Evolutionary conservation across 257 asterid species (phyloP).

Genomic region (Salvia rosmarinus): DNA sequence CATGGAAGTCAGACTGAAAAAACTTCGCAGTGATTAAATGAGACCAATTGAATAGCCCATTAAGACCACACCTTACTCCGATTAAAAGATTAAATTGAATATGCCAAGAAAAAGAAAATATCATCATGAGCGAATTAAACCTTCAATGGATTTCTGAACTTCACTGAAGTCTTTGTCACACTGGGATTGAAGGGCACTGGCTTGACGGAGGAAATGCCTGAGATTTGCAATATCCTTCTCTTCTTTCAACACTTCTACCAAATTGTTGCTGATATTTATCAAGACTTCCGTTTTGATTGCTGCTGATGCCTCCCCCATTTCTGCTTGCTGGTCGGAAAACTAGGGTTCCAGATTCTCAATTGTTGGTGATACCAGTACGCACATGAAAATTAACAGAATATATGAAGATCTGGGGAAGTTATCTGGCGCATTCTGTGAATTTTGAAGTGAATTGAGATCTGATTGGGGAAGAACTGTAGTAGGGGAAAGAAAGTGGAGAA

Average conservation of each 20-base stretch:
- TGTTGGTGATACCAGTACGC: neutral
- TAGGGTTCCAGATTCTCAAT: conserved; percentile 20
- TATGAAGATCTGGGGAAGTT: conserved; percentile 15
- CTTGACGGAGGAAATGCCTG: conserved; percentile 54
- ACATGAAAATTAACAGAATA: neutral
- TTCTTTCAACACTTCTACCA: conserved; percentile 52
- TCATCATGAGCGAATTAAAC: conserved; percentile 31
- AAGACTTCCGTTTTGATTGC: conserved; percentile 55
- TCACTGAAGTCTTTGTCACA: conserved; percentile 48
- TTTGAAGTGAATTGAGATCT: conserved; percentile 14
- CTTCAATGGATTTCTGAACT: conserved; percentile 54
- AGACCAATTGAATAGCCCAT: conserved; percentile 1
- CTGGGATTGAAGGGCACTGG: conserved; percentile 54
- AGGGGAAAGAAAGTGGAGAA: neutral
- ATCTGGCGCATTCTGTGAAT: neutral
- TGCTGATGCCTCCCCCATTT: conserved; percentile 43
- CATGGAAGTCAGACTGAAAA: neutral
- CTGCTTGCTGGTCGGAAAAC: conserved; percentile 4
- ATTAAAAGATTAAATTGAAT: neutral
- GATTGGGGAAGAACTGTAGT: neutral
- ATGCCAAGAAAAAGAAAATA: neutral
- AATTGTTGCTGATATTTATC: conserved; percentile 50
- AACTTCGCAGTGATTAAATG: neutral
- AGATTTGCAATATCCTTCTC: conserved; percentile 51
- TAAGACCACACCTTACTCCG: neutral